These are phyloP conservation scores for Amauroascus niger DNA, from an alignment of 2,329 filamentous ascomycete species.

Conservation along the genomic window DNA sequence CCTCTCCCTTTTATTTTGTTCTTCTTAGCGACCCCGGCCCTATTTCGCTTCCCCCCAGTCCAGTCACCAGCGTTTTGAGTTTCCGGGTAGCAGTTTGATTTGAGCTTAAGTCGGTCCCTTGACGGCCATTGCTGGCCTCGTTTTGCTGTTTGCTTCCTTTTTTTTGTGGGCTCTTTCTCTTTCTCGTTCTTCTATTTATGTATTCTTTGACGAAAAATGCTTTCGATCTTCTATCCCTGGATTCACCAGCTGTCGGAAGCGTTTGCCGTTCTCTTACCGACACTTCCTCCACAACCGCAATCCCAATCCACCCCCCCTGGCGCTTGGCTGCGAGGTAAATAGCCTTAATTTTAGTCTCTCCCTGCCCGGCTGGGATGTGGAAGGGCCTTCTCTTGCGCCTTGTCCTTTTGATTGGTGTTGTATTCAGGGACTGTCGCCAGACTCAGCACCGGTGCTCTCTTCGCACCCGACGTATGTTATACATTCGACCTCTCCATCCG, in stretches of 20 bases:
- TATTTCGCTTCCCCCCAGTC: neutral
- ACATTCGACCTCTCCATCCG: neutral
- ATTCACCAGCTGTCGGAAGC: slow-evolving; percentile 2
- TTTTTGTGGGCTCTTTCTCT: neutral
- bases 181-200: neutral
- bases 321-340: neutral
- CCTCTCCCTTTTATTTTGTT: no score
- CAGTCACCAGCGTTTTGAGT: neutral
- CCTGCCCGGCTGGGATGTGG: neutral
- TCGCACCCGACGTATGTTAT: neutral
- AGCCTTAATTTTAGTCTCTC: slow-evolving; percentile 4
- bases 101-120: neutral
- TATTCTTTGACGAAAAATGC: neutral
- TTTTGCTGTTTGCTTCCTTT: neutral
- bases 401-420: neutral
- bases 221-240: neutral
- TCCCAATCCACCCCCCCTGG: neutral
- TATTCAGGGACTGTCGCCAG: neutral
- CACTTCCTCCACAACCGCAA: neutral
- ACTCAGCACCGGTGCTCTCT: neutral
- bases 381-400: neutral
- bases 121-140: slow-evolving; percentile 9
- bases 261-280: neutral
- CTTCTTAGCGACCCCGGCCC: neutral
- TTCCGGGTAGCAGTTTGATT: slow-evolving; percentile 3